Base-by-base conservation (phyloP, 2,329 filamentous ascomycete genomes). In the Aspergillus uvarum region DNA sequence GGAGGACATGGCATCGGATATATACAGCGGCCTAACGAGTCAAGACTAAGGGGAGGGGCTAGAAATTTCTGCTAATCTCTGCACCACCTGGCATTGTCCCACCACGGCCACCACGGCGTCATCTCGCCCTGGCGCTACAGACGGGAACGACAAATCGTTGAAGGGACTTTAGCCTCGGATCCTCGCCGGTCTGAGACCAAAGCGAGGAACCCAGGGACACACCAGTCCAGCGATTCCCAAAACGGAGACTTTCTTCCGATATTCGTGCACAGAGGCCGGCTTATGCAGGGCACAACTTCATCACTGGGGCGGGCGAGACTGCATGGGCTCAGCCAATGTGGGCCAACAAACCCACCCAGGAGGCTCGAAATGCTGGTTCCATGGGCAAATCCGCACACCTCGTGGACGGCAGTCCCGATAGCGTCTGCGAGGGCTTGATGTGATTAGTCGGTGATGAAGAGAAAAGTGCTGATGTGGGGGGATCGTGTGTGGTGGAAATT, bases 231-330 rank as follows among this genome's bases (percentile, higher is more conserved):
- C 44, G 31, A 54, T 48, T 47, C 47, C 16, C 24, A 54, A 56
- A 55, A 51, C 26, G 51, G 51, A 47, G 61, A 12, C 38, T 38
- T 31, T 48, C 51, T 31, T 44, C 60, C 58, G 51, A 60, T 29
- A 54, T 53, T 44, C 31, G 38, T 11, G 51, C 56, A 61, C 63
- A 59, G 58, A 49, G 24, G 31, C 32, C 21, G 35, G 35, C n/a
- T 62, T 65, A 63, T 65, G 61, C 61, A 59, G 19, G 31, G 50
- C 51, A 62, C 55, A 51, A 55, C 19, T 47, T 47, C 24, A 47
- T 26, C 53, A 26, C 19, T 53, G 53, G 35, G 35, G 26, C 47
- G 26, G 57, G 42, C 44, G 44, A 54, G 57, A 56, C 32, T 55
- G 49, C 48, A 57, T 59, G 53, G 60, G 21, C 42, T 59, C 44